A percentile compares a stretch with the other conserved stretches of the same genome.
Evolutionary conservation across 306 rosid species (phyloP).

Genomic region (Luffa aegyptiaca): DNA sequence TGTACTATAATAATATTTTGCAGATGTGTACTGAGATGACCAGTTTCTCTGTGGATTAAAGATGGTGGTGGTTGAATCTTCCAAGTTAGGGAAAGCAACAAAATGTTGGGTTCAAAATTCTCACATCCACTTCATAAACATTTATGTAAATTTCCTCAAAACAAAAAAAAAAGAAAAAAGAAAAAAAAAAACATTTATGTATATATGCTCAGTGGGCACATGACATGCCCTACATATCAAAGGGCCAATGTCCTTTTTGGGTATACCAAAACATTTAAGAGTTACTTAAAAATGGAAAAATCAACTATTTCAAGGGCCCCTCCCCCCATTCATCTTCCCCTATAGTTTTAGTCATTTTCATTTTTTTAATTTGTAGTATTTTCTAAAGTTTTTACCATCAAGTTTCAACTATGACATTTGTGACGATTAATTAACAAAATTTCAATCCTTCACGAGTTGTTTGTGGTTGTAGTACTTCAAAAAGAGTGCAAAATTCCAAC

Average conservation of each 20-base stretch:
- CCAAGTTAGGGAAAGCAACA: background rate
- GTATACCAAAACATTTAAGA: background rate
- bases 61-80: background rate
- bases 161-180: too few species aligned
- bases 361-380: background rate
- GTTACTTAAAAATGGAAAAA: background rate
- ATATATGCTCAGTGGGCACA: background rate
- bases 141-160: background rate
- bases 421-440: background rate
- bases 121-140: background rate
- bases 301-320: background rate
- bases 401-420: background rate
- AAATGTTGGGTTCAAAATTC: background rate
- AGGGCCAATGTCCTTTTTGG: background rate
- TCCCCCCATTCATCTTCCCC: background rate
- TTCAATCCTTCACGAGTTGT: background rate
- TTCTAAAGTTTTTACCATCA: background rate
- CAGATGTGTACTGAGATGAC: background rate
- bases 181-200: too few species aligned
- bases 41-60: background rate
- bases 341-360: background rate
- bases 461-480: background rate
- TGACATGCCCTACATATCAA: background rate
- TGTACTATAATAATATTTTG: background rate
- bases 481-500: background rate